These are phyloP conservation scores for Carex myosuroides DNA, from an alignment of 176 grass and related monocot genomes.

Conservation along the genomic window DNA sequence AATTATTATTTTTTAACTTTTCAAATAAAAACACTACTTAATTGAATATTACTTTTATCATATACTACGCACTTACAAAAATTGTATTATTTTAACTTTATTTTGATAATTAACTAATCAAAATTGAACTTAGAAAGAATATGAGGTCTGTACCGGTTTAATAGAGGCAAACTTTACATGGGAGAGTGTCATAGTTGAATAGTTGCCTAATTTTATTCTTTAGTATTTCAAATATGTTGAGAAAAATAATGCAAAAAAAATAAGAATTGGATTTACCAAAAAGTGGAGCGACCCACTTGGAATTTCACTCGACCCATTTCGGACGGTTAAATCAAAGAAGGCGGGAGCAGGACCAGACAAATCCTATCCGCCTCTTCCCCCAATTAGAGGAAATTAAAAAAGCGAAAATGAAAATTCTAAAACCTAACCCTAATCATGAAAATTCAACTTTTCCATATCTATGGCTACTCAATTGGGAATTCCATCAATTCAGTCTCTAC, in stretches of 20 bases:
- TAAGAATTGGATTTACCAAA: too few relatives aligned
- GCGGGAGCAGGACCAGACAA: conserved; percentile 50
- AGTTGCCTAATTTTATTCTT: too few relatives aligned
- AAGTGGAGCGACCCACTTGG: background rate
- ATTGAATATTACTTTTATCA: too few relatives aligned
- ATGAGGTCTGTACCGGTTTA: too few relatives aligned
- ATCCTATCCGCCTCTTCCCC: conserved; percentile 46
- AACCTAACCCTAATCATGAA: conserved; percentile 37
- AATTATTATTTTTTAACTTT: too few relatives aligned
- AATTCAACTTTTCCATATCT: conserved; percentile 10
- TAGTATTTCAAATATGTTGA: background rate
- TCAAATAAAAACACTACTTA: too few relatives aligned
- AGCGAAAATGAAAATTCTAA: background rate
- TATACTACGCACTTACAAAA: too few relatives aligned
- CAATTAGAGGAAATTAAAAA: background rate
- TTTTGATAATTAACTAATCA: too few relatives aligned
- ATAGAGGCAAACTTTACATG: too few relatives aligned
- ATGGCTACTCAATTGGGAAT: conserved; percentile 50
- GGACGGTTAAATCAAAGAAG: conserved; percentile 19
- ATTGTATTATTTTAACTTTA: too few relatives aligned
- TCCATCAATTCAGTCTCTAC: conserved; percentile 19
- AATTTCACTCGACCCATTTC: background rate
- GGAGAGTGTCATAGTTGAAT: too few relatives aligned
- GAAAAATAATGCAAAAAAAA: background rate
- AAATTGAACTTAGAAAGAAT: too few relatives aligned